phyloP scores from a whole-genome alignment of 1,284 basidiomycete genomes.

The Cryptococcus hybrid region DNA sequence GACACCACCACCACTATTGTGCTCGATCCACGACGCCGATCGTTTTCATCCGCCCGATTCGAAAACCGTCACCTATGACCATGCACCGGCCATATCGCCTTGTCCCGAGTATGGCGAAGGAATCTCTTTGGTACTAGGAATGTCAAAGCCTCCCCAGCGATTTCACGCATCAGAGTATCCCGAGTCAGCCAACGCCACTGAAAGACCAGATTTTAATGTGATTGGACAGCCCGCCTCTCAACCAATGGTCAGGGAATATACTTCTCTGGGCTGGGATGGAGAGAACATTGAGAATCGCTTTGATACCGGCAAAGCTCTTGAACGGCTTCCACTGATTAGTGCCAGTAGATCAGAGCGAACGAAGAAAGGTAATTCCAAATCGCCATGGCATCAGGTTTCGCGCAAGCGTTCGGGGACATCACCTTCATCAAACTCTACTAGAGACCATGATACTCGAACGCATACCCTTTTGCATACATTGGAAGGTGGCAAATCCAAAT shows the following conservation, averaged over 20 bases:
- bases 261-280: conserved; percentile 5
- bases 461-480: conserved; percentile 3
- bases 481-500: background rate
- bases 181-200: background rate
- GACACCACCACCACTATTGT: conserved; percentile 1
- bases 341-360: background rate
- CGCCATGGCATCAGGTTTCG: conserved; percentile 2
- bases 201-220: background rate
- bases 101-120: background rate
- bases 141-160: background rate
- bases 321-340: background rate
- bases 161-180: background rate
- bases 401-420: conserved; percentile 5
- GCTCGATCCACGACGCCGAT: conserved; percentile 17
- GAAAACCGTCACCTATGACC: conserved; percentile 1
- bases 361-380: background rate
- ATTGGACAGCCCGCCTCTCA: background rate
- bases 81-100: background rate
- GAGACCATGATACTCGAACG: conserved; percentile 7
- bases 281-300: background rate
- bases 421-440: conserved; percentile 4
- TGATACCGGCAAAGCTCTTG: background rate
- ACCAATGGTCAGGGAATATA: conserved; percentile 17
- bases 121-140: conserved; percentile 2
- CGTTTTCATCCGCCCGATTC: conserved; percentile 20